A percentile compares a stretch with the other conserved stretches of the same genome.
Evolutionary conservation across 441 rosid genomes (phyloP).

Genomic region (Jatropha multifida): DNA sequence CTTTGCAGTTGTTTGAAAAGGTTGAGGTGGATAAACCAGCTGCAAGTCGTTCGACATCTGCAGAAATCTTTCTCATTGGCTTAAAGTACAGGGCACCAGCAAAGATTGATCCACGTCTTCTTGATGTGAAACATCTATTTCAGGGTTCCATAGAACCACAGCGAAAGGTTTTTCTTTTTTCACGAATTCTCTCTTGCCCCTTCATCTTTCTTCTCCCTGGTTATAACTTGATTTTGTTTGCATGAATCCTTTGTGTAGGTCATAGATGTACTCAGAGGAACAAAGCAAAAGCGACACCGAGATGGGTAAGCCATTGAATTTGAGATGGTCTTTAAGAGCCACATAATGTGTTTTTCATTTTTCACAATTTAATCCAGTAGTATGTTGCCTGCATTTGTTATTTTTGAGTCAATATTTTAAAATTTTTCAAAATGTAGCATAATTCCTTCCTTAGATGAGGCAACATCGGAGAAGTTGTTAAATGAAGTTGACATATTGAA

Average conservation of each 20-base stretch:
- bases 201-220: neutral
- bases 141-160: constrained; percentile 65
- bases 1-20: constrained; percentile 74
- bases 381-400: neutral
- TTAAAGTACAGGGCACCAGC: constrained; percentile 86
- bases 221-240: constrained; percentile 5
- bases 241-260: constrained; percentile 44
- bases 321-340: neutral
- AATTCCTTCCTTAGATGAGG: constrained; percentile 1
- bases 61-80: constrained; percentile 80
- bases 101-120: constrained; percentile 84
- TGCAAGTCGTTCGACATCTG: constrained; percentile 89
- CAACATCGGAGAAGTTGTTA: constrained; percentile 4
- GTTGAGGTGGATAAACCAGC: constrained; percentile 91
- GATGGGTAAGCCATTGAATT: constrained; percentile 58
- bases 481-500: neutral
- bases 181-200: neutral
- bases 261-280: constrained; percentile 64
- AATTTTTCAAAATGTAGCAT: neutral
- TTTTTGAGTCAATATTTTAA: neutral
- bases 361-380: neutral
- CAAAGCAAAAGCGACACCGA: constrained; percentile 81
- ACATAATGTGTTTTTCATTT: neutral
- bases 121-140: constrained; percentile 73
- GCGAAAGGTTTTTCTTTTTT: constrained; percentile 40